Base-by-base conservation (phyloP, 768 basidiomycete species). In the Tulasnella sp. region DNA sequence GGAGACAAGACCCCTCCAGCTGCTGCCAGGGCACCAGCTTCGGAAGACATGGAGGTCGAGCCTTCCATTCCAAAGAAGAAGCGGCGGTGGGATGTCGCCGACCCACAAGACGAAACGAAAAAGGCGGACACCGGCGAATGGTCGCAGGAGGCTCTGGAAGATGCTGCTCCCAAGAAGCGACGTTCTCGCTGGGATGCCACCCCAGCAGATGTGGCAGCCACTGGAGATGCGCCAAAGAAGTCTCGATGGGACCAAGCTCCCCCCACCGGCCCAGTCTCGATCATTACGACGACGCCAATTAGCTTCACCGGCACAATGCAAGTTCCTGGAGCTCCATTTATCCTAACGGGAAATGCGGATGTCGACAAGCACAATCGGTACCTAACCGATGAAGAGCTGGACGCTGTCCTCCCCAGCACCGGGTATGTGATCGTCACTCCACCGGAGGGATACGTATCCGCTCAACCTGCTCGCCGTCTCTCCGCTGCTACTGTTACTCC, bases 201-300 rank as follows among this genome's bases (percentile, higher is more conserved):
- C 0, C 95, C 96, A 14, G 88, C 91, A 4, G 94, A 94, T 76
- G 77, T 77, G 15, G 79, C 81, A 11, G 82, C 84, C 45, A 82
- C 85, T 9, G 84, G 86, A 52, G 90, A 93, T 79, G 89, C 91
- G 22, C 92, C 93, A 37, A 96, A 96, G 82, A 91, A 91, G 71
- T 98, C 96, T 37, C 89, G 96, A 71, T 99, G 97, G 97, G 97
- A 99, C 83, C 95, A 97, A 84, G 93, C 94, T 22, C 96, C 97
- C 7, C 87, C 67, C 37, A n/a, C 42, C 14, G 76, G 71, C n/a
- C 76, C 78, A 40, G 39, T 70, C 1, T 15, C 77, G 14, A 78
- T 39, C 54, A 78, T 67, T 22, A 54, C 88, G 71, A 85, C 89
- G 4, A 83, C 88, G 7, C 14, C 80, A 78, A 17, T 77, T 77